Evolutionary conservation across 2,329 filamentous ascomycete genomes (phyloP).

Genomic region (Cadophora gregata): DNA sequence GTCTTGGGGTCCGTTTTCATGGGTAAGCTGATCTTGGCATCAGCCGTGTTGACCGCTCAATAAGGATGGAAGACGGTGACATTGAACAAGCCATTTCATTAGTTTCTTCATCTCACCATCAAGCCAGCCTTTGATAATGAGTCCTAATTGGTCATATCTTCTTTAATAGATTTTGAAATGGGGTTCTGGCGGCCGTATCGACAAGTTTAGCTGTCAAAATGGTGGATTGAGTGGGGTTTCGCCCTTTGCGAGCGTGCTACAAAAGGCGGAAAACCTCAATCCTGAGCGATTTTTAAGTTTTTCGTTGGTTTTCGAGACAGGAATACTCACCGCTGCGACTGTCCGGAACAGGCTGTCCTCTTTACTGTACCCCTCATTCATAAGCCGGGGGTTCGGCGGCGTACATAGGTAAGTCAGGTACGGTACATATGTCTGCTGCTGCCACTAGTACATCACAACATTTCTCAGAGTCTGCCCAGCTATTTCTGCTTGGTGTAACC

Average conservation of each 20-base stretch:
- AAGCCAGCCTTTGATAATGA: neutral
- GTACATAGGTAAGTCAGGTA: too few relatives aligned
- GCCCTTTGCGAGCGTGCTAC: neutral
- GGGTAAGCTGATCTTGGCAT: constrained; percentile 9
- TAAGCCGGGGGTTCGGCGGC: constrained; percentile 1
- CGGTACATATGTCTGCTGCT: neutral
- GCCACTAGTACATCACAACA: neutral
- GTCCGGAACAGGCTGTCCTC: neutral
- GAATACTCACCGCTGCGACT: constrained; percentile 1
- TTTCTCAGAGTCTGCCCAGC: neutral
- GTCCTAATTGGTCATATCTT: neutral
- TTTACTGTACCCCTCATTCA: neutral
- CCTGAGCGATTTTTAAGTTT: constrained; percentile 7
- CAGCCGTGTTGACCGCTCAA: constrained; percentile 15
- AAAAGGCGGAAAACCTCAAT: constrained; percentile 7
- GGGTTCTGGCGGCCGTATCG: neutral
- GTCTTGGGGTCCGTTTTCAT: constrained; percentile 6
- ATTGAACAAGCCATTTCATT: neutral
- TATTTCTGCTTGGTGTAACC: too few relatives aligned
- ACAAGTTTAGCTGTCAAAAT: neutral
- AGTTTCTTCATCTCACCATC: neutral
- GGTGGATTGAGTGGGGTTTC: neutral
- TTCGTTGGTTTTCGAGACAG: neutral
- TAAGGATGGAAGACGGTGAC: neutral
- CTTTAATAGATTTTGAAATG: neutral